Conservation (phyloP, 1,284 basidiomycete species). For the Ceratobasidium sp. region DNA sequence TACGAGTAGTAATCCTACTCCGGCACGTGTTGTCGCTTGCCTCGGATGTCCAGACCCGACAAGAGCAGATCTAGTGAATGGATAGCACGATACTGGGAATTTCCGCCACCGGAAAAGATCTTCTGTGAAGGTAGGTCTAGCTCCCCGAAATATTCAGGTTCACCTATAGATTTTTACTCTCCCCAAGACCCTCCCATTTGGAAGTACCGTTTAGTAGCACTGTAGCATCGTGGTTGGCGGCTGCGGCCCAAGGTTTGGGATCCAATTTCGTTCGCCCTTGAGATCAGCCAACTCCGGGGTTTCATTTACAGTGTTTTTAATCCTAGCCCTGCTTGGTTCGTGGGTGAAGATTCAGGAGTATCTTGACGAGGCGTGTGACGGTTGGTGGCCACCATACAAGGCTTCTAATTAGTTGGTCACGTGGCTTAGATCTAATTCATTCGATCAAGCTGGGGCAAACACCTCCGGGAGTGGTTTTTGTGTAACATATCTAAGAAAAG, state of each 20-base stretch:
- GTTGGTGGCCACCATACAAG: too few relatives aligned
- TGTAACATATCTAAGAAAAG: too few relatives aligned
- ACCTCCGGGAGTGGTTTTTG: neutral
- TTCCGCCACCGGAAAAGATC: too few relatives aligned
- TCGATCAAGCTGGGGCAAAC: constrained; percentile 4
- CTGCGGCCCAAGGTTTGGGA: neutral
- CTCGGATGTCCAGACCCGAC: too few relatives aligned
- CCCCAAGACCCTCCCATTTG: neutral
- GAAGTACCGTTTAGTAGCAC: neutral
- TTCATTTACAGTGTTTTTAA: neutral
- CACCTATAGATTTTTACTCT: neutral
- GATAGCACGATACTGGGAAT: too few relatives aligned
- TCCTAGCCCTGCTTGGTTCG: neutral
- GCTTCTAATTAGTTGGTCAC: constrained; percentile 18
- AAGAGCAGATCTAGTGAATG: too few relatives aligned
- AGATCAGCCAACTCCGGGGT: neutral
- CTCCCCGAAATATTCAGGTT: neutral
- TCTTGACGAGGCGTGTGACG: too few relatives aligned
- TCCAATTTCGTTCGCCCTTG: neutral
- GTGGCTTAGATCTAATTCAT: neutral
- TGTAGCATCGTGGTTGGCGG: neutral
- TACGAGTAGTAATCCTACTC: too few relatives aligned
- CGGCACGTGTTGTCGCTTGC: too few relatives aligned
- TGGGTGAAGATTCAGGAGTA: neutral
- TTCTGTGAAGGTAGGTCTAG: too few relatives aligned